phyloP scores from a whole-genome alignment of 108 stramenopile genomes.

The Cyclotella baltica region DNA sequence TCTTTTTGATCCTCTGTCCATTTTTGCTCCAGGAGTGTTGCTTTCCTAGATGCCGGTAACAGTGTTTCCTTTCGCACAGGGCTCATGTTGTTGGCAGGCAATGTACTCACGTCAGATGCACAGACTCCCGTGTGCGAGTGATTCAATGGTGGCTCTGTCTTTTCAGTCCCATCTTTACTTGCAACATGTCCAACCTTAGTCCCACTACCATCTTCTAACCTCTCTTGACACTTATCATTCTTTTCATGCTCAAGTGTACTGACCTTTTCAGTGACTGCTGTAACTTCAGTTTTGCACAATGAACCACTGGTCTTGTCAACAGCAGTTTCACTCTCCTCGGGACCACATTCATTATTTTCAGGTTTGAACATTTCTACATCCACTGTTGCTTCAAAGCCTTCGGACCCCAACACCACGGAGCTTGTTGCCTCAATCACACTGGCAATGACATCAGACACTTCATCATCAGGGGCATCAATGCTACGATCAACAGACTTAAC shows the following conservation, averaged over 20 bases:
- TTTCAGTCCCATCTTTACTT: not conserved
- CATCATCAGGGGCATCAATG: not conserved
- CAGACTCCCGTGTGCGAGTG: not conserved
- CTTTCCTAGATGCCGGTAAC: not conserved
- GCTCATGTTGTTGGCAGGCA: not conserved
- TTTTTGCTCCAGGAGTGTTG: slow-evolving; percentile 8
- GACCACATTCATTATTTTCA: not conserved
- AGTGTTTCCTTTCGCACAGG: not conserved
- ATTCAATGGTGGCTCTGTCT: not conserved
- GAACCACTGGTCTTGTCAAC: not conserved
- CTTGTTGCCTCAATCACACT: not conserved
- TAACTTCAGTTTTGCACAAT: too few species aligned
- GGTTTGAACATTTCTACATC: not conserved
- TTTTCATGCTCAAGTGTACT: not conserved
- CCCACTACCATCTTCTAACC: too few species aligned
- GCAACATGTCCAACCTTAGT: not conserved
- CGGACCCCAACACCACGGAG: not conserved
- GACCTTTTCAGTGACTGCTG: not conserved
- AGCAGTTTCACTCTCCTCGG: not conserved
- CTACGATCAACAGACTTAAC: not conserved
- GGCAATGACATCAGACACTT: not conserved
- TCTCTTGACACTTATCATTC: too few species aligned
- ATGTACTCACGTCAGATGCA: not conserved
- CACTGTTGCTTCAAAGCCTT: not conserved
- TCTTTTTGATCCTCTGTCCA: too few species aligned